Percentiles rank a stretch among this genome's conserved stretches.
These are phyloP conservation scores for Leishmania major DNA, from an alignment of 208 protist species.

Conservation along the genomic window DNA sequence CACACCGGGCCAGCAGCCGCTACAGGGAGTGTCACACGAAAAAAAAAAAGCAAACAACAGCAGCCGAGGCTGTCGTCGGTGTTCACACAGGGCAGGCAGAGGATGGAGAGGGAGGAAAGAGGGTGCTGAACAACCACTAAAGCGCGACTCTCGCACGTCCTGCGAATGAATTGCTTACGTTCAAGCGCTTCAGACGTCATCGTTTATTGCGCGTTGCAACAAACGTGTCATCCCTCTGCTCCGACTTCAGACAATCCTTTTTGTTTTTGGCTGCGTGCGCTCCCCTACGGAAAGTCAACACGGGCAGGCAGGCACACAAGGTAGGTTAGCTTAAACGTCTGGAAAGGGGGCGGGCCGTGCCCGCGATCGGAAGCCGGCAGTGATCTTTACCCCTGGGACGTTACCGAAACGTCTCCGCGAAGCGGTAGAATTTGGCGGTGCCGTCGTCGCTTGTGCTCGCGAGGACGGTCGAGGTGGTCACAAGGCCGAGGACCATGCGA, in stretches of 20 bases:
- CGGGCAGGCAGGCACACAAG: neutral
- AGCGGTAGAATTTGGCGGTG: constrained; percentile 56
- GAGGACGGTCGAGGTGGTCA: constrained; percentile 26
- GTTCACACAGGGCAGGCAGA: neutral
- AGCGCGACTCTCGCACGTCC: neutral
- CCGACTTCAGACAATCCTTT: neutral
- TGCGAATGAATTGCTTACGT: neutral
- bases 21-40: neutral
- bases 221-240: neutral
- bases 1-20: neutral
- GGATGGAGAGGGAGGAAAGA: neutral
- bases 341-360: neutral
- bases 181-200: neutral
- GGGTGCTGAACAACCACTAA: neutral
- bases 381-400: neutral
- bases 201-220: neutral
- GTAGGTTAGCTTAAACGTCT: constrained; percentile 8
- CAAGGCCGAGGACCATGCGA: constrained; percentile 79
- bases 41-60: neutral
- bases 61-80: neutral
- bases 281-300: neutral
- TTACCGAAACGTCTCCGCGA: constrained; percentile 12
- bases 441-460: constrained; percentile 81
- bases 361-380: neutral
- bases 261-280: neutral